Base-by-base conservation (phyloP, 768 basidiomycete species). In the Strobilomyces dryophilus region DNA sequence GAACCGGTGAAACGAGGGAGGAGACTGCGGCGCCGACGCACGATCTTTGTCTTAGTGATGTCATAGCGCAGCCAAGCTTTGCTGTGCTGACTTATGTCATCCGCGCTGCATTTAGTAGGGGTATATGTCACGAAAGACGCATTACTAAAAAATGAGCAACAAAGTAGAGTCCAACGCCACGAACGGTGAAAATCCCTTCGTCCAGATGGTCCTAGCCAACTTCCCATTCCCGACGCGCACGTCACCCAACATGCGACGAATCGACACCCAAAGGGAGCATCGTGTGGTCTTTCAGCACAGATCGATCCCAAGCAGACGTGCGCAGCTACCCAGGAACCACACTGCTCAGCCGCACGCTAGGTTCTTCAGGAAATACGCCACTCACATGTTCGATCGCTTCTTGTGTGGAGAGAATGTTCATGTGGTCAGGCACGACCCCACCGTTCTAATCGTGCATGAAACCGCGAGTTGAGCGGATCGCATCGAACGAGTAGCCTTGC, bases 391-490 rank as follows among this genome's bases (percentile, higher is more conserved):
- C 71, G 17, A 75, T 61, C 11, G 87, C 86, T 39, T 87, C 83
- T 5, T 64, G 46, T 11, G 71, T 72, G 9, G 84, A 76, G 14
- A 92, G 61, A 20, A 92, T 68, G 62, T 91, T 87, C 87, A 92
- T 90, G 59, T 91, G 85, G 56, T 89, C 82, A 9, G 87, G 87
- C 29, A 80, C 55, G 36, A 63, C 67, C 20, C 80, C 77, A 24
- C 78, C 71, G 47, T 82, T 81, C 81, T 81, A 59, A 51, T 45
- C n/a, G 21, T 32, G n/a, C 32, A 4, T 4, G n/a, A 29, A 29
- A 31, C 11, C 27, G 1, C n/a, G 2, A 32, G 29, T 29, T n/a
- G 17, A 5, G 29, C 17, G 4, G 10, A 17, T 27, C 43, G 12
- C 45, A 18, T 15, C 26, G 11, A 14, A 18, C 17, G 10, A 32